phyloP scores from a whole-genome alignment of 257 asterid genomes.

The Fraxinus pennsylvanica region DNA sequence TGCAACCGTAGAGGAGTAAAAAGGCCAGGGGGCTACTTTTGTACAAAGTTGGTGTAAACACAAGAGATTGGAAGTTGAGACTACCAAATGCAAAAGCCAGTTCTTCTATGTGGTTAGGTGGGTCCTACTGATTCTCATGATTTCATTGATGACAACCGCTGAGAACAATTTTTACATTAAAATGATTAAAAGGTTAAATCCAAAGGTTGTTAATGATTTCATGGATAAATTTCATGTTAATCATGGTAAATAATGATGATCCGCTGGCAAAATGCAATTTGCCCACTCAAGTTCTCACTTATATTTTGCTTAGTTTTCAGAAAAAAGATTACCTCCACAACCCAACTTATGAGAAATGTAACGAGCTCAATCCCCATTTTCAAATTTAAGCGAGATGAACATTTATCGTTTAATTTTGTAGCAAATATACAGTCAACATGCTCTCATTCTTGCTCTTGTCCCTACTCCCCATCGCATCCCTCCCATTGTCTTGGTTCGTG shows the following conservation, averaged over 20 bases:
- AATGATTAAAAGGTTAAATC: background rate
- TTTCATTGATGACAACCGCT: background rate
- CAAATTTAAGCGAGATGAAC: background rate
- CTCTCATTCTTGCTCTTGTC: background rate
- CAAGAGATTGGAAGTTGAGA: conserved; percentile 18
- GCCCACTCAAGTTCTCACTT: background rate
- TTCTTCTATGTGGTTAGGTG: conserved; percentile 17
- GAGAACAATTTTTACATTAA: background rate
- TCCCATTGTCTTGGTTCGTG: too few relatives aligned
- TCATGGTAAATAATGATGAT: background rate
- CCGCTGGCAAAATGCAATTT: background rate
- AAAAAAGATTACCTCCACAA: background rate
- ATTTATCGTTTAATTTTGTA: too few relatives aligned
- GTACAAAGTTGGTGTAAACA: conserved; percentile 21
- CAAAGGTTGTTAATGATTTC: background rate
- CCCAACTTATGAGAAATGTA: background rate
- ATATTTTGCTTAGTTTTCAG: too few relatives aligned
- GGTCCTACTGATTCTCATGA: background rate
- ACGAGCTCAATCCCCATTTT: background rate
- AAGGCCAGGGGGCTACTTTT: background rate
- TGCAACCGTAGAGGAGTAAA: conserved; percentile 29
- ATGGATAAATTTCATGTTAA: background rate
- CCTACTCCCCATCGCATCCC: background rate
- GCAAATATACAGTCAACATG: background rate
- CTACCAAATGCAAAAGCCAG: background rate